phyloP scores from a whole-genome alignment of 352 stramenopile genomes.

The Thalassiosira pacifica region DNA sequence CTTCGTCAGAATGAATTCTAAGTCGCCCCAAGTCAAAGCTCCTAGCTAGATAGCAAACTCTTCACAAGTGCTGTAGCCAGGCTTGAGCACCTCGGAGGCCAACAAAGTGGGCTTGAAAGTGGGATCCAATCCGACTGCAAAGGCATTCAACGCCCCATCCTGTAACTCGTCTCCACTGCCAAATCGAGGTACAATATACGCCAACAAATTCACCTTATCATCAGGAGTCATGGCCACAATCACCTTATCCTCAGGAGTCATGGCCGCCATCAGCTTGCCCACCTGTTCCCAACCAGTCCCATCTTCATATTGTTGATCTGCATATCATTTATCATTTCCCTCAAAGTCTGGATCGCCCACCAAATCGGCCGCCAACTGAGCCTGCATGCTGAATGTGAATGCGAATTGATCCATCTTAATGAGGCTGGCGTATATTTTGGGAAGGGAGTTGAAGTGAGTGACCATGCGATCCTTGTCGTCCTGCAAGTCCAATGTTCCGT shows the following conservation, averaged over 20 bases:
- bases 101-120: slow-evolving; percentile 78
- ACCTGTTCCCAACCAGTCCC: slow-evolving; percentile 82
- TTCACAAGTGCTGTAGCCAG: slow-evolving; percentile 70
- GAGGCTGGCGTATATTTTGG: slow-evolving; percentile 80
- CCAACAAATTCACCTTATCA: slow-evolving; percentile 84
- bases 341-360: slow-evolving; percentile 78
- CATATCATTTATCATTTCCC: slow-evolving; percentile 75
- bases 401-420: slow-evolving; percentile 87
- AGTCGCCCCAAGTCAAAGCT: slow-evolving; percentile 70
- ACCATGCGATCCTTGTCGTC: slow-evolving; percentile 61
- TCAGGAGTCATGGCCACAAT: slow-evolving; percentile 79
- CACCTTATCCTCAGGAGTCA: slow-evolving; percentile 83
- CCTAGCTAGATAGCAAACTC: slow-evolving; percentile 82
- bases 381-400: slow-evolving; percentile 86
- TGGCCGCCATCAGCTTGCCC: slow-evolving; percentile 72
- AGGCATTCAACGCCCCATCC: slow-evolving; percentile 73
- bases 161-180: slow-evolving; percentile 71
- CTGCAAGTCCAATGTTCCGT: slow-evolving; percentile 44
- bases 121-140: slow-evolving; percentile 77
- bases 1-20: slow-evolving; percentile 68
- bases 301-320: slow-evolving; percentile 81
- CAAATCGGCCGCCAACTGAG: slow-evolving; percentile 81
- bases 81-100: slow-evolving; percentile 76
- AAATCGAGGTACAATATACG: slow-evolving; percentile 83
- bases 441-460: slow-evolving; percentile 72